A percentile compares a stretch with the other conserved stretches of the same genome.
phyloP scores from a whole-genome alignment of 2,329 filamentous ascomycete genomes.

The Lachnellula occidentalis region DNA sequence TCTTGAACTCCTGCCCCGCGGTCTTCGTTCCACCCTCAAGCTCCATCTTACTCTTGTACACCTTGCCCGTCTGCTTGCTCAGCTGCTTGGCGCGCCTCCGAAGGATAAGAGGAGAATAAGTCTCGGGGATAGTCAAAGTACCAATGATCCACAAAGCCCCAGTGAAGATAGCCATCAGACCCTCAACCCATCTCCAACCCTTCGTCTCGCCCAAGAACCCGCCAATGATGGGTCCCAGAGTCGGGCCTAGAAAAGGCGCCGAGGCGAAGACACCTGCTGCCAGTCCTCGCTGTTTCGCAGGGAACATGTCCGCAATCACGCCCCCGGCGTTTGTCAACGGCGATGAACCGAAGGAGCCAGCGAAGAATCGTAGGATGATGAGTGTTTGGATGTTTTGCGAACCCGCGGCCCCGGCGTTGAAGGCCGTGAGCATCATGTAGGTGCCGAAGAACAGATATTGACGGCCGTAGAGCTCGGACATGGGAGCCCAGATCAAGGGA shows the following conservation, averaged over 20 bases:
- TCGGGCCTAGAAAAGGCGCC: conserved; percentile 62
- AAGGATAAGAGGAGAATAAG: conserved; percentile 61
- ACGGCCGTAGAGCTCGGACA: conserved; percentile 50
- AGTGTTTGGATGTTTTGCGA: conserved; percentile 53
- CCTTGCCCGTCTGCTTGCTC: conserved; percentile 47
- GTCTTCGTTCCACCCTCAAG: conserved; percentile 54
- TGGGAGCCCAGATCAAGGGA: conserved; percentile 36
- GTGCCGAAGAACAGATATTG: conserved; percentile 54
- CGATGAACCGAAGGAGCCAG: conserved; percentile 55
- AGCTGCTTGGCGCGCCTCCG: conserved; percentile 64
- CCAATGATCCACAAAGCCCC: conserved; percentile 57
- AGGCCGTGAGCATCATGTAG: conserved; percentile 53
- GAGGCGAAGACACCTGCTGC: conserved; percentile 59
- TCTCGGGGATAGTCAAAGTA: conserved; percentile 49
- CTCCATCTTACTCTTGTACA: conserved; percentile 66
- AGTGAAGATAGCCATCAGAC: conserved; percentile 60
- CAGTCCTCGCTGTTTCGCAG: conserved; percentile 44
- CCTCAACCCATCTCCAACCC: conserved; percentile 70
- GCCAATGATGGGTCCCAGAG: conserved; percentile 59
- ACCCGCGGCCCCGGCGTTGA: conserved; percentile 55
- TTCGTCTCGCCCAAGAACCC: conserved; percentile 60
- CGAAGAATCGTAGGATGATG: conserved; percentile 63
- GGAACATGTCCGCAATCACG: conserved; percentile 56
- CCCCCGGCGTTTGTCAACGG: conserved; percentile 58
- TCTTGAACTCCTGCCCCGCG: conserved; percentile 61